Percentiles rank a stretch among this genome's conserved stretches.
These are phyloP conservation scores for Chlamydomonas reinhardtii DNA, from an alignment of 163 green algal genomes.

Conservation along the genomic window DNA sequence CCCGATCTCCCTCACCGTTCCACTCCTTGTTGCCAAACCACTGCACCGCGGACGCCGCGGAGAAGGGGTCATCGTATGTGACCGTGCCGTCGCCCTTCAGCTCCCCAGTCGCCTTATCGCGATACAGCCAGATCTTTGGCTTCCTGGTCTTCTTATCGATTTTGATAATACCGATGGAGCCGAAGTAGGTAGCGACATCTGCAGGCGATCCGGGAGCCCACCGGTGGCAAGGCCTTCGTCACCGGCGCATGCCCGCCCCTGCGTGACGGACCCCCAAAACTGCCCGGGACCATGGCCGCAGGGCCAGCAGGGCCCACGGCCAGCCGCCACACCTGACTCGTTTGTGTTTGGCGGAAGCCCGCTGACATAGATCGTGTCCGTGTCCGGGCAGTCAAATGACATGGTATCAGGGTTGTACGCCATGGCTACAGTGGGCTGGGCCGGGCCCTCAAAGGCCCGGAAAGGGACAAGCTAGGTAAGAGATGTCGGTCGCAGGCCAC, in stretches of 20 bases:
- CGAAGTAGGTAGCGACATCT: slow-evolving; percentile 89
- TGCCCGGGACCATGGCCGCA: background rate
- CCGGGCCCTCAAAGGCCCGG: background rate
- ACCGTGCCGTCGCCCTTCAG: slow-evolving; percentile 94
- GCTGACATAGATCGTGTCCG: slow-evolving; percentile 79
- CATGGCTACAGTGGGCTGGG: slow-evolving; percentile 48
- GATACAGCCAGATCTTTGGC: slow-evolving; percentile 90
- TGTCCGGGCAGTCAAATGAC: slow-evolving; percentile 73
- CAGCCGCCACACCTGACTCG: slow-evolving; percentile 65
- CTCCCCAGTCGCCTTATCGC: slow-evolving; percentile 85
- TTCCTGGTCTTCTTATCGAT: slow-evolving; percentile 87
- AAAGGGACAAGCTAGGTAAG: background rate
- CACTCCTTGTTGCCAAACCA: slow-evolving; percentile 95
- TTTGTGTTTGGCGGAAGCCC: slow-evolving; percentile 77
- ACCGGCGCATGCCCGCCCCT: slow-evolving; percentile 19
- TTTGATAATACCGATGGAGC: slow-evolving; percentile 88
- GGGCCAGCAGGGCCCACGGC: slow-evolving; percentile 3
- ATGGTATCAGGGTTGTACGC: slow-evolving; percentile 69
- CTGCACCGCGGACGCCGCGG: slow-evolving; percentile 83
- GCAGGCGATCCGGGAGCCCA: background rate
- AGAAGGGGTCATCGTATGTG: slow-evolving; percentile 85
- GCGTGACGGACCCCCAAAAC: slow-evolving; percentile 9
- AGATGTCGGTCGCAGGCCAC: too few species aligned
- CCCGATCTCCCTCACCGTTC: slow-evolving; percentile 64
- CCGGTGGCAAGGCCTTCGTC: slow-evolving; percentile 5